These are phyloP conservation scores for Firmiana major DNA, from an alignment of 345 rosid species.

Conservation along the genomic window DNA sequence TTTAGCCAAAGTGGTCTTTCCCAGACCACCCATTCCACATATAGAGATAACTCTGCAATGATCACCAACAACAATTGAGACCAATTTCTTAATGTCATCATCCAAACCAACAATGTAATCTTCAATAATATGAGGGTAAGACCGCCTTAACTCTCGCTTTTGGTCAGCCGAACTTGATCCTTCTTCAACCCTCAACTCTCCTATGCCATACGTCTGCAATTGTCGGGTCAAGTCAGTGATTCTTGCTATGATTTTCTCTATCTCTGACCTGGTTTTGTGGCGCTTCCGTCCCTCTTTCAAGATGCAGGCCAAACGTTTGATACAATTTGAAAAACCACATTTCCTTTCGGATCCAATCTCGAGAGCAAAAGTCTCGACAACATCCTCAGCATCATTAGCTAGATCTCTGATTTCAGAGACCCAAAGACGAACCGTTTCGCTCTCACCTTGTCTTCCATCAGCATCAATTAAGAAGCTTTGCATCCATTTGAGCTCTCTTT, in stretches of 20 bases:
- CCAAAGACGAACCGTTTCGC: background rate
- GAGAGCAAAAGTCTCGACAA: background rate
- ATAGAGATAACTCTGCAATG: constrained; percentile 13
- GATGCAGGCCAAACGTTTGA: background rate
- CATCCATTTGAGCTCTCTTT: constrained; percentile 2
- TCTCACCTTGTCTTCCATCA: background rate
- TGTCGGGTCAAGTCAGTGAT: background rate
- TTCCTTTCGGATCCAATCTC: background rate
- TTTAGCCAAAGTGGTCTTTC: constrained; percentile 44
- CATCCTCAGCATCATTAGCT: constrained; percentile 10
- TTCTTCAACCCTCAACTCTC: background rate
- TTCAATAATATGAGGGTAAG: constrained; percentile 28
- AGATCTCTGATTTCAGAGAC: constrained; percentile 2
- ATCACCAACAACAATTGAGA: constrained; percentile 14
- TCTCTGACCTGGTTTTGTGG: background rate
- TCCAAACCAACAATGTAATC: constrained; percentile 31
- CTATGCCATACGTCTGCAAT: background rate
- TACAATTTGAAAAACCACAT: background rate
- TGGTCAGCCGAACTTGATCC: background rate
- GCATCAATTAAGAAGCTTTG: constrained; percentile 6
- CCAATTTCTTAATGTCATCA: constrained; percentile 13
- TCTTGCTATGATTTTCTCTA: background rate
- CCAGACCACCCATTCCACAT: constrained; percentile 45
- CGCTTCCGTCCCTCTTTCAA: background rate
- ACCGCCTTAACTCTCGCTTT: constrained; percentile 19